Percentiles rank a stretch among this genome's conserved stretches.
phyloP scores from a whole-genome alignment of 2,329 filamentous ascomycete genomes.

The Xylogone sp. region DNA sequence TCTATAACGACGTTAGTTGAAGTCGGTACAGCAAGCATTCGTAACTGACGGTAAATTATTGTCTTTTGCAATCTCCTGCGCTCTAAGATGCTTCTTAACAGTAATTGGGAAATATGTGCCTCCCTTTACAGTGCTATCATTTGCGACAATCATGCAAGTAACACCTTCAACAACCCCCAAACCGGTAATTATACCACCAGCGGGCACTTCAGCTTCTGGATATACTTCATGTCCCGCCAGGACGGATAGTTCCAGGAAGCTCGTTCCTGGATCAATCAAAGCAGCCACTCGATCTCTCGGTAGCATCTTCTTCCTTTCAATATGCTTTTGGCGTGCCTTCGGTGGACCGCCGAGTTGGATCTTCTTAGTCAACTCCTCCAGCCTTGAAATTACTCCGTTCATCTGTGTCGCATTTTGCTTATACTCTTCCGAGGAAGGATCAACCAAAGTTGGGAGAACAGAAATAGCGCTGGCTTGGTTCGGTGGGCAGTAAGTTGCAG shows the following conservation, averaged over 20 bases:
- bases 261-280: constrained; percentile 82
- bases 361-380: constrained; percentile 66
- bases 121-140: constrained; percentile 96
- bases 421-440: constrained; percentile 74
- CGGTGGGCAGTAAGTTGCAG: constrained; percentile 75
- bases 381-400: constrained; percentile 63
- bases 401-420: constrained; percentile 77
- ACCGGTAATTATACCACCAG: constrained; percentile 88
- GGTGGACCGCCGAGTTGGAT: constrained; percentile 74
- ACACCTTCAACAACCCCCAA: constrained; percentile 88
- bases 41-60: constrained; percentile 65
- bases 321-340: constrained; percentile 83
- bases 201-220: constrained; percentile 79
- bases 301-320: constrained; percentile 88
- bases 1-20: constrained; percentile 28
- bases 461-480: constrained; percentile 83
- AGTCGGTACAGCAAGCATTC: not conserved
- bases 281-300: constrained; percentile 84
- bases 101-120: constrained; percentile 97
- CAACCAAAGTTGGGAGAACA: constrained; percentile 70
- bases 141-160: constrained; percentile 88
- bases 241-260: constrained; percentile 91
- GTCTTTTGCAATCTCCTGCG: constrained; percentile 85
- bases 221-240: constrained; percentile 86
- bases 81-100: constrained; percentile 93